Evolutionary conservation across 108 stramenopile species (phyloP), one percentile per base, ranked within the genome.

Genomic region (Pseudonitzschia multistriata): DNA sequence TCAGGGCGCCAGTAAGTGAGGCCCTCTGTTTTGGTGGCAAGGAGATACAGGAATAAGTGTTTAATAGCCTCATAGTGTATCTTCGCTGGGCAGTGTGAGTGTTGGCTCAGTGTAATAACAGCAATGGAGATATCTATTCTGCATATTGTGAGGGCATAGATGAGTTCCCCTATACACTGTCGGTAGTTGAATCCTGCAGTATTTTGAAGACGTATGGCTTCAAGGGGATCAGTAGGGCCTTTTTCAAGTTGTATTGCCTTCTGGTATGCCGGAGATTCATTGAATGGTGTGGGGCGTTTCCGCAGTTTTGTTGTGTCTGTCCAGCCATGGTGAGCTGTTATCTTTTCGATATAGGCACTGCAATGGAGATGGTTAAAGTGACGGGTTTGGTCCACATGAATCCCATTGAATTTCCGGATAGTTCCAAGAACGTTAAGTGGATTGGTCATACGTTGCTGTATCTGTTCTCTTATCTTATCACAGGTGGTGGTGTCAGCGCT

Each of bases 101-200:
- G 52, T 53, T 53, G 52, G 25, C 6, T 53, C n/a, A 53, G 25
- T 52, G 25, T 53, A 8, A 53, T 53, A 25, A 19, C 77, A 19
- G 7, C 52, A 11, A 53, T 53, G n/a, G 7, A 53, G 21, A 53
- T 53, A n/a, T n/a, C 0, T 5, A 65, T 48, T 5, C 57, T 27
- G 67, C 71, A 78, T 2, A 65, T 68, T 3, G 66, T 57, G 60
- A 78, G 55, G 2, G 77, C 77, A 35, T 64, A 78, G 4, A 73
- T 79, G 1, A 79, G 25, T 49, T 74, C 78, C 0, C 77, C 77
- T 17, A 73, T 61, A 34, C 42, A 67, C 39, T 60, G 37, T 0
- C 67, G 66, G 37, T 78, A 78, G 30, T 29, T 49, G 17, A 53
- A 78, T 47, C 14, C 57, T n/a, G 19, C 54, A 5, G 5, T 37